phyloP scores from a whole-genome alignment of 2,329 filamentous ascomycete genomes.

The Huntiella abstrusa region DNA sequence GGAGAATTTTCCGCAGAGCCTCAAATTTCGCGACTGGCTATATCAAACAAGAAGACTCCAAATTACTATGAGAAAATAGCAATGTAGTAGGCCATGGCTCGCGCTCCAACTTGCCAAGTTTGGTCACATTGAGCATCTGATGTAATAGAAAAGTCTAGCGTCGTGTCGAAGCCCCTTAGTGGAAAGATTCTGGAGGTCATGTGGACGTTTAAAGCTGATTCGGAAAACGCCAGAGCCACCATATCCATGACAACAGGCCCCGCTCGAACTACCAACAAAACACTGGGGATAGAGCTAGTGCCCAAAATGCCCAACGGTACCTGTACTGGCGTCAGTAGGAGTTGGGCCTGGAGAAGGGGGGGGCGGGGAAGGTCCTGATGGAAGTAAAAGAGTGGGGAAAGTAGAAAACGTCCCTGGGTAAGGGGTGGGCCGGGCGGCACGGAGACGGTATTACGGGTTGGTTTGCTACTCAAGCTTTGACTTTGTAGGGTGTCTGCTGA shows the following conservation, averaged over 20 bases:
- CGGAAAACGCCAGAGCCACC: conserved; percentile 1
- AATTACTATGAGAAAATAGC: not conserved
- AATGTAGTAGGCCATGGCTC: not conserved
- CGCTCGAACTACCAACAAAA: not conserved
- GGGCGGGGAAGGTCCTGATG: not conserved
- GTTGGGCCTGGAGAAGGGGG: not conserved
- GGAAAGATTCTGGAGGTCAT: conserved; percentile 1
- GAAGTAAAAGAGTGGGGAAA: not conserved
- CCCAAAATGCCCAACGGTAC: too few species aligned
- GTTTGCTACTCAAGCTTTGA: too few species aligned
- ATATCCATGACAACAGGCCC: conserved; percentile 3
- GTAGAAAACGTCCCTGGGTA: not conserved
- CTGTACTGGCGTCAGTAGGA: not conserved
- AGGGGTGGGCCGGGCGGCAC: not conserved
- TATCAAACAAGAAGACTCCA: not conserved
- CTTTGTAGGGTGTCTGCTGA: too few species aligned
- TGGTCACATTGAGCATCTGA: not conserved
- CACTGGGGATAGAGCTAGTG: not conserved
- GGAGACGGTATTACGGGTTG: not conserved
- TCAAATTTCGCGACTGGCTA: not conserved
- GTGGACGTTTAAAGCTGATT: not conserved
- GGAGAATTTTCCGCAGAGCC: not conserved
- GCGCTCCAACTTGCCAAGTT: not conserved
- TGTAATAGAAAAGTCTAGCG: not conserved
- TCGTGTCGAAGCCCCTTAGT: too few species aligned